Conservation (phyloP, 176 grass and related monocot genomes). For the Cenchrus purpureus region DNA sequence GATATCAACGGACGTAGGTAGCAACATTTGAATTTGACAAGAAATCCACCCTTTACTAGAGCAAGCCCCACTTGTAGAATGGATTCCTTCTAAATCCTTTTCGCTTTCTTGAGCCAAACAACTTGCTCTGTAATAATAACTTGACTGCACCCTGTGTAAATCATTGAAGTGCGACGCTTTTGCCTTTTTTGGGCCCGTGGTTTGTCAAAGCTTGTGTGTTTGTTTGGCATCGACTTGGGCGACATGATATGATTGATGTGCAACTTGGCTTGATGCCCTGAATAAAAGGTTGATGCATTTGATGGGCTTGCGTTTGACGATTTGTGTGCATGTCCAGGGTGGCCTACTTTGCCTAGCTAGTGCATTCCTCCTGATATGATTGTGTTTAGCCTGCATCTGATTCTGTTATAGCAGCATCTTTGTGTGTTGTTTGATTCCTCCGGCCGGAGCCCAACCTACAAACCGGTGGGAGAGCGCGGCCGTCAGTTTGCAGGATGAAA, state of each 20-base stretch:
- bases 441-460: no score
- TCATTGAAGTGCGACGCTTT: not conserved
- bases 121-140: not conserved
- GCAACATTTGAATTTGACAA: slow-evolving; percentile 3
- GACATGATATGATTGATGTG: not conserved
- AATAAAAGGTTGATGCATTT: slow-evolving; percentile 5
- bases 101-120: not conserved
- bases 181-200: not conserved
- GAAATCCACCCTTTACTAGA: not conserved
- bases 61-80: not conserved
- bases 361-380: no score
- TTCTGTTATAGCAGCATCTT: no score
- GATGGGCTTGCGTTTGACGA: not conserved
- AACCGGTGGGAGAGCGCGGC: not conserved
- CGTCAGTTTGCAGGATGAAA: not conserved
- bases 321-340: no score
- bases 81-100: not conserved
- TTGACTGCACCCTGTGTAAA: slow-evolving; percentile 1
- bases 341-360: no score
- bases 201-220: not conserved
- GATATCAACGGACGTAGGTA: not conserved
- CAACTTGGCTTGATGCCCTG: slow-evolving; percentile 10
- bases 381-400: no score
- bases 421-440: no score
- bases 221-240: slow-evolving; percentile 14